phyloP scores from a whole-genome alignment of 1,284 basidiomycete species.

The Moesziomyces sp. region DNA sequence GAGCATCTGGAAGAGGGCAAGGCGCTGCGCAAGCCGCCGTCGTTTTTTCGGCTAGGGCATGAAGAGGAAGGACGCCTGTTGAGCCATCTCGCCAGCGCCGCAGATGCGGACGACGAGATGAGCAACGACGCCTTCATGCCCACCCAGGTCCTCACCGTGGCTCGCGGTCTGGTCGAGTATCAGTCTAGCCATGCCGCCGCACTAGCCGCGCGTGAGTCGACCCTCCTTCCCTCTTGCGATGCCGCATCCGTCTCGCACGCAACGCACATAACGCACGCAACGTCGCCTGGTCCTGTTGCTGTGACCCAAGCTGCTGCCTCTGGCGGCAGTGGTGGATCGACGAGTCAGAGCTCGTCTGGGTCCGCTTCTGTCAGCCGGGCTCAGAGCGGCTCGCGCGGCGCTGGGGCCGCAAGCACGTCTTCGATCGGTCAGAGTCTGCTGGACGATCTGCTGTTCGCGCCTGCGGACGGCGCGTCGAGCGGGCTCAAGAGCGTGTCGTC shows the following conservation, averaged over 20 bases:
- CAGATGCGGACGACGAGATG: slow-evolving; percentile 1
- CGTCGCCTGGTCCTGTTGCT: background rate
- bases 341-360: background rate
- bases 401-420: slow-evolving; percentile 34
- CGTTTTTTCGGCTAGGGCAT: slow-evolving; percentile 59
- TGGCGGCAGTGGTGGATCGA: slow-evolving; percentile 1
- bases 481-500: slow-evolving; percentile 24
- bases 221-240: slow-evolving; percentile 8
- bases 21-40: slow-evolving; percentile 33
- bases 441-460: slow-evolving; percentile 29
- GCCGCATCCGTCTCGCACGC: background rate
- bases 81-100: background rate
- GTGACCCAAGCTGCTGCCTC: background rate
- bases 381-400: slow-evolving; percentile 1
- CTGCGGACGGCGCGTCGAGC: slow-evolving; percentile 20
- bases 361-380: background rate
- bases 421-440: slow-evolving; percentile 39
- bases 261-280: too few species aligned
- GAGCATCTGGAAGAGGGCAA: slow-evolving; percentile 34
- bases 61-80: slow-evolving; percentile 47
- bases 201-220: slow-evolving; percentile 15
- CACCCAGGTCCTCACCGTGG: slow-evolving; percentile 46
- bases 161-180: slow-evolving; percentile 44
- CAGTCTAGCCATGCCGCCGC: slow-evolving; percentile 18
- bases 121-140: slow-evolving; percentile 48